phyloP scores from a whole-genome alignment of 305 asterid genomes.

The Solanum hybrid region DNA sequence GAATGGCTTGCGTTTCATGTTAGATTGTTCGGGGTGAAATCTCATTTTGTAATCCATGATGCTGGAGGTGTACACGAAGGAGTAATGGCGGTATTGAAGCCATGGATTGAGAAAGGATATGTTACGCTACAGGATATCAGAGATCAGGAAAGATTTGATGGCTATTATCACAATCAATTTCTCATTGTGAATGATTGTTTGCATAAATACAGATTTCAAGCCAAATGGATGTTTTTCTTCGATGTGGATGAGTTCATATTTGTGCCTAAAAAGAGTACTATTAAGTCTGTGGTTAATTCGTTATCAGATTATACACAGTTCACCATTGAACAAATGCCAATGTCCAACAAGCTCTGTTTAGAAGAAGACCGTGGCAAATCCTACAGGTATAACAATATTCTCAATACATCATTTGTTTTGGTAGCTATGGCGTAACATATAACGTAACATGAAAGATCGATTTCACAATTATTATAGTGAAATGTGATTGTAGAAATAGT shows the following conservation, averaged over 20 bases:
- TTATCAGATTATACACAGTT: conserved; percentile 51
- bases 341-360: conserved; percentile 60
- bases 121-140: conserved; percentile 64
- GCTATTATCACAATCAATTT: conserved; percentile 79
- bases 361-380: conserved; percentile 38
- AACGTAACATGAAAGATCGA: not conserved
- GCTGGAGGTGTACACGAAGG: conserved; percentile 72
- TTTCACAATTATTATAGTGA: no score
- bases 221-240: conserved; percentile 80
- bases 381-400: conserved; percentile 30
- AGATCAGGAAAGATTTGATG: conserved; percentile 70
- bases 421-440: not conserved
- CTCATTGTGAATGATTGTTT: conserved; percentile 69
- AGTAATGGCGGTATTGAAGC: conserved; percentile 50
- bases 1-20: conserved; percentile 81
- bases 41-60: conserved; percentile 77
- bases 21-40: conserved; percentile 40
- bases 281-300: conserved; percentile 41
- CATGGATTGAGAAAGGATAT: conserved; percentile 73
- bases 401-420: not conserved
- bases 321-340: conserved; percentile 73
- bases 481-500: not conserved
- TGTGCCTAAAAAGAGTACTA: conserved; percentile 48
- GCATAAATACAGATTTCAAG: conserved; percentile 42
- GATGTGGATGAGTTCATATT: conserved; percentile 73